phyloP scores from a whole-genome alignment of 352 stramenopile genomes.

The Plasmopara halstedii region DNA sequence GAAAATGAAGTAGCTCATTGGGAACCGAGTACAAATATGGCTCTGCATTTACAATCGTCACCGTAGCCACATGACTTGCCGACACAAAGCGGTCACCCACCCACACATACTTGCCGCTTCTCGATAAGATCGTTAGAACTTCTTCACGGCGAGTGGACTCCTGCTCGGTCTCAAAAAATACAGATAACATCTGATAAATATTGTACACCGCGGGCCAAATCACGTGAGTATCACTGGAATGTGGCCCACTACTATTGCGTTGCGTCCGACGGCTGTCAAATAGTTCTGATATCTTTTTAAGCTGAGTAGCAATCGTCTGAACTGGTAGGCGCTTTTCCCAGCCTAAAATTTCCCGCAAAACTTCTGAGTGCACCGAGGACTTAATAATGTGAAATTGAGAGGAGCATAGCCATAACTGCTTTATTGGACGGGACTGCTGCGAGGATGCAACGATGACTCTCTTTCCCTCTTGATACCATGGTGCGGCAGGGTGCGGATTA shows the following conservation, averaged over 20 bases:
- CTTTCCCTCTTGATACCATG: constrained; percentile 32
- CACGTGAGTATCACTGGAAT: constrained; percentile 21
- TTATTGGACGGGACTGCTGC: constrained; percentile 27
- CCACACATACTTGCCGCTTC: constrained; percentile 50
- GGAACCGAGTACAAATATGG: constrained; percentile 57
- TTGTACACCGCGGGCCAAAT: constrained; percentile 50
- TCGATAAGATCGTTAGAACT: constrained; percentile 31
- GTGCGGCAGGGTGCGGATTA: constrained; percentile 26
- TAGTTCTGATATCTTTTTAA: constrained; percentile 40
- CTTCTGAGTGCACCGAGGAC: constrained; percentile 29
- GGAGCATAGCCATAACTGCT: constrained; percentile 52
- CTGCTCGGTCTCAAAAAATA: constrained; percentile 46
- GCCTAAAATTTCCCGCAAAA: constrained; percentile 30
- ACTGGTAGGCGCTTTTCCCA: constrained; percentile 36
- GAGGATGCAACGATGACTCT: constrained; percentile 39
- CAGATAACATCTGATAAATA: constrained; percentile 48
- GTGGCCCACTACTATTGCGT: neutral
- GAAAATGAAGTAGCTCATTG: constrained; percentile 57
- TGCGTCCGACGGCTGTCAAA: constrained; percentile 13
- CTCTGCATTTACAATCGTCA: constrained; percentile 44
- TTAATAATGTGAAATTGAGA: constrained; percentile 58
- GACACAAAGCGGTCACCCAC: constrained; percentile 50
- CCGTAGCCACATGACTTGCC: constrained; percentile 41
- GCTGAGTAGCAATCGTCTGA: constrained; percentile 37
- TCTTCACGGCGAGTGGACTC: constrained; percentile 6